These are phyloP conservation scores for Mallotus repandus DNA, from an alignment of 441 rosid genomes.

Conservation along the genomic window DNA sequence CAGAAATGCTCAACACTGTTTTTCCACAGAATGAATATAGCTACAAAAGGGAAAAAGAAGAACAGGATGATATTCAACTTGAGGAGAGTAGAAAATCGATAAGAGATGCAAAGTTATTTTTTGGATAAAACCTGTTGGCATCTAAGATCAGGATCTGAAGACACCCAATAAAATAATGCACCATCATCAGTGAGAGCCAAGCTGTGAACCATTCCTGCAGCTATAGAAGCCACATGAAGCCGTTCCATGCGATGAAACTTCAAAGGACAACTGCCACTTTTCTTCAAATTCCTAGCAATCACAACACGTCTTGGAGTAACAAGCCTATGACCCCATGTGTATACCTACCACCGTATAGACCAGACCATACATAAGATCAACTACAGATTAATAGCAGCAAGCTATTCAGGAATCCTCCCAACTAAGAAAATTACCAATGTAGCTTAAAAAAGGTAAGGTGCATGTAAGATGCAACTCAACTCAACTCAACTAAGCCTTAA, in stretches of 20 bases:
- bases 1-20: conserved; percentile 73
- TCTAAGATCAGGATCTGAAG: conserved; percentile 84
- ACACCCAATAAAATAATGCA: conserved; percentile 85
- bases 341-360: conserved; percentile 53
- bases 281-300: conserved; percentile 73
- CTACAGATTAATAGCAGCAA: conserved; percentile 10
- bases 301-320: conserved; percentile 89
- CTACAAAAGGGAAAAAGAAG: conserved; percentile 36
- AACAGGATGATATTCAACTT: conserved; percentile 10
- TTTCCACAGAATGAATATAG: conserved; percentile 59
- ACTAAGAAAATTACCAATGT: background rate
- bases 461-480: conserved; percentile 3
- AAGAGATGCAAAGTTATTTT: conserved; percentile 13
- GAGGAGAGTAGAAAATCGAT: background rate
- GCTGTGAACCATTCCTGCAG: conserved; percentile 96
- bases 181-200: conserved; percentile 94
- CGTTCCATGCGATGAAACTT: conserved; percentile 74
- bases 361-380: conserved; percentile 19
- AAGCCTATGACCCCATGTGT: conserved; percentile 96
- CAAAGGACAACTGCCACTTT: conserved; percentile 59
- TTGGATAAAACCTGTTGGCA: conserved; percentile 79
- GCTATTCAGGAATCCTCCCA: background rate
- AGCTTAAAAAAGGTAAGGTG: background rate
- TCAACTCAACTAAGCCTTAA: background rate
- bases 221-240: conserved; percentile 74